These are phyloP conservation scores for Aspergillus cavernicola DNA, from an alignment of 495 filamentous ascomycete species.

Conservation along the genomic window DNA sequence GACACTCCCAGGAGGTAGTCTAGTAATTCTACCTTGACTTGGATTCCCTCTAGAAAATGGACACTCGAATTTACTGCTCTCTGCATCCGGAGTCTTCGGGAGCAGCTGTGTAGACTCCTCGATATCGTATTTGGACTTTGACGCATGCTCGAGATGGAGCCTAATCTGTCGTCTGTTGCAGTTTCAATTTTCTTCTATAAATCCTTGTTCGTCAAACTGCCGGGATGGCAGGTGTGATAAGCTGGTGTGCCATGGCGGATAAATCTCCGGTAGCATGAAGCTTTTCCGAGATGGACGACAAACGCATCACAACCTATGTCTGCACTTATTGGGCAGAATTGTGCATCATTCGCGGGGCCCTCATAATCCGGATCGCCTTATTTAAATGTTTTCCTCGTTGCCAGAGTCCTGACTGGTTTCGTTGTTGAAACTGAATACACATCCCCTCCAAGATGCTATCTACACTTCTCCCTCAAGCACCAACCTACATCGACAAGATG, in stretches of 20 bases:
- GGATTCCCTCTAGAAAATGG: too few relatives aligned
- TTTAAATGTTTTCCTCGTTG: background rate
- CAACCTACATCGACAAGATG: constrained; percentile 3
- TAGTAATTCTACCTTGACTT: background rate
- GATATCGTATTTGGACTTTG: too few relatives aligned
- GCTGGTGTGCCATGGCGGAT: constrained; percentile 2
- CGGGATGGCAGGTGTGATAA: too few relatives aligned
- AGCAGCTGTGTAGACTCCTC: too few relatives aligned
- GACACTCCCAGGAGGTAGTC: background rate
- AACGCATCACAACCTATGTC: background rate
- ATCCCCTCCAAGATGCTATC: constrained; percentile 10
- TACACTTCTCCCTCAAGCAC: constrained; percentile 8
- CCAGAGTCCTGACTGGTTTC: background rate
- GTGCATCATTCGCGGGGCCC: background rate
- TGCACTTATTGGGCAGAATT: background rate
- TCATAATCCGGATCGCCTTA: background rate
- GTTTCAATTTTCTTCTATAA: too few relatives aligned
- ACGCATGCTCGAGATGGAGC: too few relatives aligned
- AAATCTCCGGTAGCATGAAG: constrained; percentile 1
- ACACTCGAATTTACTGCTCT: too few relatives aligned
- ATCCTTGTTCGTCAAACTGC: too few relatives aligned
- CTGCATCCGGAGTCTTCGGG: too few relatives aligned
- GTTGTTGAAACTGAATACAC: background rate
- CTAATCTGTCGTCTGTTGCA: too few relatives aligned
- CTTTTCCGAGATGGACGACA: constrained; percentile 5